Evolutionary conservation across 139 green algal genomes (phyloP).

Genomic region (Chlorella sp.): DNA sequence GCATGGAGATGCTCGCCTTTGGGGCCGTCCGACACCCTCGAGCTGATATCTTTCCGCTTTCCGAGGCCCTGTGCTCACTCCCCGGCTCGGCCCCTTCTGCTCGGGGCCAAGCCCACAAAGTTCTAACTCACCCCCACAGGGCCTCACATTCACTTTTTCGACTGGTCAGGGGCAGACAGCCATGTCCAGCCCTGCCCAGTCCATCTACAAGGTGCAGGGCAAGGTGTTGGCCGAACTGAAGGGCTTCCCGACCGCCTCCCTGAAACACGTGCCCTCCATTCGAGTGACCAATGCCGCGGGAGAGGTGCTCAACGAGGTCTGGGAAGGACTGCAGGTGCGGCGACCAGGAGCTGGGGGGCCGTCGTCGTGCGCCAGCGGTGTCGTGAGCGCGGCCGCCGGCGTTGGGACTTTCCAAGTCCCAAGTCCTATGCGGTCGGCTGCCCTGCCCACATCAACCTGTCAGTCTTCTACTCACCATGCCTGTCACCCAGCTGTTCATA

Average conservation of each 20-base stretch:
- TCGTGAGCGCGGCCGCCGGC: neutral
- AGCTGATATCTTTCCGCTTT: too few species aligned
- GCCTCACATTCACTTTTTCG: too few species aligned
- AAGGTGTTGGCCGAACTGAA: neutral
- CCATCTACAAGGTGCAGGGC: conserved; percentile 4
- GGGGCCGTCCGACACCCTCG: too few species aligned
- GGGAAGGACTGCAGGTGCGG: neutral
- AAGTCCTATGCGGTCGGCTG: too few species aligned
- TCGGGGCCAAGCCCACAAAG: too few species aligned
- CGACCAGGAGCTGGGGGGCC: neutral
- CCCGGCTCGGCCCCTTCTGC: too few species aligned
- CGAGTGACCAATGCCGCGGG: neutral
- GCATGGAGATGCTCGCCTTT: too few species aligned
- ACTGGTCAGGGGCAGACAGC: neutral
- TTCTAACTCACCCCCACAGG: too few species aligned
- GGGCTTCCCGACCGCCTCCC: neutral
- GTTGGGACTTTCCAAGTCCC: too few species aligned
- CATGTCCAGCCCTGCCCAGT: neutral
- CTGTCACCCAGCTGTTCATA: neutral
- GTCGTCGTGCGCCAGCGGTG: neutral
- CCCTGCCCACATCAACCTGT: too few species aligned
- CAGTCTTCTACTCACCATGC: neutral
- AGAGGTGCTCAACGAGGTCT: neutral
- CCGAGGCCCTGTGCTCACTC: too few species aligned
- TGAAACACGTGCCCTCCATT: conserved; percentile 8